Base-by-base conservation (phyloP, 179 eudicot genomes). In the Silene noctiflora region DNA sequence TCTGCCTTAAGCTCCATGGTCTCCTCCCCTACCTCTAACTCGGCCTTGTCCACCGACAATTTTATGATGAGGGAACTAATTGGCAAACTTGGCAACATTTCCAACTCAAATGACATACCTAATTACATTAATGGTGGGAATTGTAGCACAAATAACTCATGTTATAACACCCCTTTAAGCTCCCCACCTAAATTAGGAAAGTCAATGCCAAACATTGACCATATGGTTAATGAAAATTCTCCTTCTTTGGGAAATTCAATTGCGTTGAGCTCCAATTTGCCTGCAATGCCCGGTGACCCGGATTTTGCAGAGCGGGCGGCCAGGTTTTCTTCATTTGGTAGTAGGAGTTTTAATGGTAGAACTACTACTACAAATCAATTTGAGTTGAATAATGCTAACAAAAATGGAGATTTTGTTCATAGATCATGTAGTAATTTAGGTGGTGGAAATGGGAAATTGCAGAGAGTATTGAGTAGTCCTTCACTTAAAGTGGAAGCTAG, bases 221-320 rank as follows among this genome's bases (percentile, higher is more conserved):
- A 87, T 60, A 71, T 90, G 12, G 83, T 79, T 13, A 76, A 82
- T 27, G 85, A 81, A 48, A 84, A 79, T 48, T 64, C 82, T 9
- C 83, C 86, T 9, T 42, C 19, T 68, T 78, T 82, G 79, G 86
- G 87, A 4, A 88, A 76, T 59, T 82, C 89, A 63, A 78, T 81
- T 59, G 73, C 74, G 7, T 35, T 78, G 66, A 72, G 73, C 20
- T 73, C 86, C 7, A 78, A 78, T 69, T 80, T 89, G 44, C 91
- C 93, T 3, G 81, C 93, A 31, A 81, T 92, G 74, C 78, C 91
- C 0, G 80, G 81, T 16, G 98, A 89, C 83, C 96, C 96, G 3
- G 98, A 93, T 6, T 91, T 90, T 20, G 91, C 92, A 0, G 94
- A 86, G 73, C 82, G 94, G 60, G 96, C 93, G 0, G 94, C 96